A percentile compares a stretch with the other conserved stretches of the same genome.
Conservation (phyloP, 2,329 filamentous ascomycete species). For the Apiospora sp. region DNA sequence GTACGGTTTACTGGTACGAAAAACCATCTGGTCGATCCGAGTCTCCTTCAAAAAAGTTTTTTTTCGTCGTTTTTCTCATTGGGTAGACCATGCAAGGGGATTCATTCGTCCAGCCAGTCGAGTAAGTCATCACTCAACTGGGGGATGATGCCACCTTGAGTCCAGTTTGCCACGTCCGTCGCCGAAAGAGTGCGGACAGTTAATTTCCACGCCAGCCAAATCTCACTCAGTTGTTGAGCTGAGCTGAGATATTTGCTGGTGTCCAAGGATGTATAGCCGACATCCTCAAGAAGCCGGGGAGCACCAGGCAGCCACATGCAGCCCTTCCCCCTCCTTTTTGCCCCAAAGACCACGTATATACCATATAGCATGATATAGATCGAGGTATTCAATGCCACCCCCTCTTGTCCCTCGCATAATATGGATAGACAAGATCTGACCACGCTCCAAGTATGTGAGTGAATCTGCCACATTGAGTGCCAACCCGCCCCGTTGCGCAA, state of each 20-base stretch:
- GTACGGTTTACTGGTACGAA: slow-evolving; percentile 34
- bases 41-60: slow-evolving; percentile 32
- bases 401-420: slow-evolving; percentile 8
- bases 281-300: background rate
- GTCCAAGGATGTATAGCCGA: background rate
- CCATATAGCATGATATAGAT: background rate
- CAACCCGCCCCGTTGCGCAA: slow-evolving; percentile 15
- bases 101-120: background rate
- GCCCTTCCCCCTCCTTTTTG: background rate
- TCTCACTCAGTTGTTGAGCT: background rate
- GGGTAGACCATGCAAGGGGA: slow-evolving; percentile 25
- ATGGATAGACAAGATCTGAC: background rate
- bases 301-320: background rate
- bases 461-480: background rate
- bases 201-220: background rate
- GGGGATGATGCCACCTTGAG: background rate
- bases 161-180: slow-evolving; percentile 24
- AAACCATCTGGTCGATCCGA: slow-evolving; percentile 37
- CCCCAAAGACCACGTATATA: slow-evolving; percentile 5
- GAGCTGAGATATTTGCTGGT: background rate
- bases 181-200: slow-evolving; percentile 16
- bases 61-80: slow-evolving; percentile 34
- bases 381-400: slow-evolving; percentile 12
- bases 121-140: background rate
- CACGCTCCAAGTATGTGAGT: background rate